Evolutionary conservation across 2,329 filamentous ascomycete species (phyloP), one percentile per base, ranked within the genome.

Genomic region (Arthrobotrys entomopaga): DNA sequence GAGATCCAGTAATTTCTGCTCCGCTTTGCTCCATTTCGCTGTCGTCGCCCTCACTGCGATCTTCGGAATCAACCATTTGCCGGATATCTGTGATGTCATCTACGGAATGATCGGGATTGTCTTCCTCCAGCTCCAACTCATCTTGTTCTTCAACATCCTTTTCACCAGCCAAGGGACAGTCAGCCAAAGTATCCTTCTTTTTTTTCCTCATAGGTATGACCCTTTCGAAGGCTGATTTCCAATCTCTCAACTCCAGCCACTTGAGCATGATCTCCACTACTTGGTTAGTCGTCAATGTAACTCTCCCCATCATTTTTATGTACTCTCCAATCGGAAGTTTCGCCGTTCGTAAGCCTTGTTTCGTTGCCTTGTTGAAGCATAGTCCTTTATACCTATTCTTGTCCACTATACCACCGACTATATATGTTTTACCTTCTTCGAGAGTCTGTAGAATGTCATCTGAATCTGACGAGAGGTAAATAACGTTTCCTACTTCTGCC

Each of bases 311-410:
- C 91, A 99, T 96, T 76, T 92, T 87, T 85, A 99, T 90, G 81
- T 92, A 98, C 76, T 98, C 89, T n/a, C 93, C 92, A 78, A 99
- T 98, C 0, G 95, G 95, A 65, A 99, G 82, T 80, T 92, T 93
- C 1, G 94, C 95, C 0, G 95, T 98, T 76, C 90, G 90, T 78
- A 99, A 88, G 0, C 91, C 91, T 75, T 86, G 86, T 64, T 90
- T 87, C 61, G 87, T 84, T 0, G 95, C 95, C 15, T 90, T 86
- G 78, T 89, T 90, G 84, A 97, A 93, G 82, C 95, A 99, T 42
- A 99, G 85, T 0, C 92, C 93, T 83, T 99, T 99, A 82, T 99
- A 90, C 50, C 95, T 87, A 82, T 99, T 99, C 83, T 93, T 93
- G 83, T 99, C 95, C 24, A 99, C 95, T 40, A 99, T 85, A 0